Evolutionary conservation across 2,329 filamentous ascomycete species (phyloP).

Genomic region (Rhynchosporium secalis): DNA sequence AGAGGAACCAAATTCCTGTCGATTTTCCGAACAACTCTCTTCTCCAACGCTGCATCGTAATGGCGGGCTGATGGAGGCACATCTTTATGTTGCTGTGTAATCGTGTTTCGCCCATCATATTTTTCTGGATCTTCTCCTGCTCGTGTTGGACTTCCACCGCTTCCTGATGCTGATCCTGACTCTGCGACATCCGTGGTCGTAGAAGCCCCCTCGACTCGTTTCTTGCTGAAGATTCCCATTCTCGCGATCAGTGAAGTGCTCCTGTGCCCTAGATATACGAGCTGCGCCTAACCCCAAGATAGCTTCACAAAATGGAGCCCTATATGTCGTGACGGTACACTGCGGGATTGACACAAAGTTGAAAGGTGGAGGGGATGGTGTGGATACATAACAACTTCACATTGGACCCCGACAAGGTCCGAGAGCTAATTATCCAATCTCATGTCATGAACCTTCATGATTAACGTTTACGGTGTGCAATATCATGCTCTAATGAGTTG

Average conservation of each 20-base stretch:
- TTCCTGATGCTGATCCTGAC: background rate
- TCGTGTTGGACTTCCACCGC: background rate
- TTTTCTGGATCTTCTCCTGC: slow-evolving; percentile 12
- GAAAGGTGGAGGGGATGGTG: too few species aligned
- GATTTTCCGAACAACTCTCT: slow-evolving; percentile 54
- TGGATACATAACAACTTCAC: too few species aligned
- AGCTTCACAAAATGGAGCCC: too few species aligned
- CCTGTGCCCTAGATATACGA: background rate
- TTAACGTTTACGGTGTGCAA: background rate
- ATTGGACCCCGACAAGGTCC: background rate
- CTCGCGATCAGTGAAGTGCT: background rate
- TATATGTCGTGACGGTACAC: too few species aligned
- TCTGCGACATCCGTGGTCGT: background rate
- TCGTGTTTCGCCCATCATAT: background rate
- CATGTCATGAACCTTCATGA: background rate
- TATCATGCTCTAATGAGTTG: background rate
- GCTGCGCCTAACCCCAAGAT: background rate
- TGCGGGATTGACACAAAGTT: too few species aligned
- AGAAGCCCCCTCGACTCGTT: background rate
- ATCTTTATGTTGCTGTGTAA: background rate
- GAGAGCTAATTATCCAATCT: background rate
- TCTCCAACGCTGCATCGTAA: slow-evolving; percentile 43
- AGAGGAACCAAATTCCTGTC: slow-evolving; percentile 55
- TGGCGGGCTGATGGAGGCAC: slow-evolving; percentile 1
- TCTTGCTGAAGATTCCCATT: slow-evolving; percentile 4